These are phyloP conservation scores for Nigrospora osmanthi DNA, from an alignment of 2,329 filamentous ascomycete species.

Conservation along the genomic window DNA sequence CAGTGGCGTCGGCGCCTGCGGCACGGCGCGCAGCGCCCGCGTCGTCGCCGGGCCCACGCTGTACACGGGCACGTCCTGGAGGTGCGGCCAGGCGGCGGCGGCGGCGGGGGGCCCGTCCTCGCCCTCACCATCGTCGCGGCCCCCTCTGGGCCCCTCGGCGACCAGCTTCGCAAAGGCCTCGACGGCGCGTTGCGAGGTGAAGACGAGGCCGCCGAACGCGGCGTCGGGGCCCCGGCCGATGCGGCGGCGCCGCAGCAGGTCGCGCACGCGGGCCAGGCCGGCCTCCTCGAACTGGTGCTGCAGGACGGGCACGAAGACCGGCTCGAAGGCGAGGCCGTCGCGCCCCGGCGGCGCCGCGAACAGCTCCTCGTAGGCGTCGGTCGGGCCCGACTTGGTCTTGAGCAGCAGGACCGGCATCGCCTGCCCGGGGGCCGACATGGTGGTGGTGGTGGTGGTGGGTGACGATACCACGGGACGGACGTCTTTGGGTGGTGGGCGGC, in stretches of 20 bases:
- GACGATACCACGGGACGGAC: too few species aligned
- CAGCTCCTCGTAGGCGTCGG: constrained; percentile 64
- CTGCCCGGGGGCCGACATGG: constrained; percentile 5
- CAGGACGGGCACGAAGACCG: constrained; percentile 69
- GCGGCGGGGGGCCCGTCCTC: background rate
- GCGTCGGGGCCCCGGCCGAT: constrained; percentile 30
- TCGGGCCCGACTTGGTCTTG: constrained; percentile 68
- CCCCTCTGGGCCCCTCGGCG: constrained; percentile 36
- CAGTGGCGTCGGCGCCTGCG: constrained; percentile 40
- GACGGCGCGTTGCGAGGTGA: constrained; percentile 77
- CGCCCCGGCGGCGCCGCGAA: constrained; percentile 45
- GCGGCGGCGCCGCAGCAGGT: constrained; percentile 34
- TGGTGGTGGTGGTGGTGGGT: too few species aligned
- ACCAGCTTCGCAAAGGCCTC: constrained; percentile 66
- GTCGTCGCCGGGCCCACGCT: constrained; percentile 77
- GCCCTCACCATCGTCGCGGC: constrained; percentile 2
- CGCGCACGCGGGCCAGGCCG: constrained; percentile 45
- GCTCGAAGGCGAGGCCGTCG: constrained; percentile 41
- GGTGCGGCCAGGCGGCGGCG: constrained; percentile 39
- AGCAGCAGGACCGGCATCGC: constrained; percentile 58
- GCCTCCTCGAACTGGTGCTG: constrained; percentile 59
- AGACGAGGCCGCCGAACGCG: constrained; percentile 69
- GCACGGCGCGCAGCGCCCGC: constrained; percentile 57
- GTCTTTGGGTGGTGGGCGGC: too few species aligned
- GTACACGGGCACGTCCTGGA: constrained; percentile 57